Evolutionary conservation across 1,139 yeast species (phyloP).

Genomic region (Pneumocystis murina): DNA sequence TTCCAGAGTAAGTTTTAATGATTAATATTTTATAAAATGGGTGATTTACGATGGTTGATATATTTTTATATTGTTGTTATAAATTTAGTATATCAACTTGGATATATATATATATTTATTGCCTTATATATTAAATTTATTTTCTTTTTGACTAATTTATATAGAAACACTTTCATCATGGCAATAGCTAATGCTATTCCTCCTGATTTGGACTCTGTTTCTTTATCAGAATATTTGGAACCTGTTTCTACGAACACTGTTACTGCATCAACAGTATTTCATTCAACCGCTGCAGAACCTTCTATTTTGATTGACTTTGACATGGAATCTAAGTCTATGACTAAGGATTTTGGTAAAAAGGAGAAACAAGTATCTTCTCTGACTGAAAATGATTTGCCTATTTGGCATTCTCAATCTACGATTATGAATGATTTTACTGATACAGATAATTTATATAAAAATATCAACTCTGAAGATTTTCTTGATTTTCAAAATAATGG

Average conservation of each 20-base stretch:
- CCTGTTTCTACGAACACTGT: not conserved
- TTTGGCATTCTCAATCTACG: slow-evolving; percentile 88
- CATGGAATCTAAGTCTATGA: slow-evolving; percentile 81
- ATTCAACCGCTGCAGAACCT: not conserved
- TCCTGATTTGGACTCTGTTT: slow-evolving; percentile 17
- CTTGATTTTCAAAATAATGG: slow-evolving; percentile 31
- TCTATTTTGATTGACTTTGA: slow-evolving; percentile 42
- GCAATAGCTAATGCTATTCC: slow-evolving; percentile 28
- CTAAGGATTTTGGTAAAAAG: slow-evolving; percentile 39
- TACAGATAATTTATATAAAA: not conserved
- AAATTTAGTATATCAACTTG: slow-evolving; percentile 55
- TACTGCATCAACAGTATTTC: not conserved
- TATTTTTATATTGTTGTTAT: not conserved
- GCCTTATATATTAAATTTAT: slow-evolving; percentile 35
- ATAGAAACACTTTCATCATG: slow-evolving; percentile 17
- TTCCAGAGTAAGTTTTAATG: slow-evolving; percentile 40
- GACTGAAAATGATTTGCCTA: slow-evolving; percentile 80
- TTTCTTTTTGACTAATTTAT: slow-evolving; percentile 58
- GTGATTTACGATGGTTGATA: not conserved
- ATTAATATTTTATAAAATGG: not conserved
- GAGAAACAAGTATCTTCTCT: not conserved
- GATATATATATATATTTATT: slow-evolving; percentile 29
- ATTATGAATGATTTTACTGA: slow-evolving; percentile 37
- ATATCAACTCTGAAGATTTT: slow-evolving; percentile 27
- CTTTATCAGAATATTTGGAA: not conserved